phyloP scores from a whole-genome alignment of 1,284 basidiomycete species.

The Tremellales sp. region DNA sequence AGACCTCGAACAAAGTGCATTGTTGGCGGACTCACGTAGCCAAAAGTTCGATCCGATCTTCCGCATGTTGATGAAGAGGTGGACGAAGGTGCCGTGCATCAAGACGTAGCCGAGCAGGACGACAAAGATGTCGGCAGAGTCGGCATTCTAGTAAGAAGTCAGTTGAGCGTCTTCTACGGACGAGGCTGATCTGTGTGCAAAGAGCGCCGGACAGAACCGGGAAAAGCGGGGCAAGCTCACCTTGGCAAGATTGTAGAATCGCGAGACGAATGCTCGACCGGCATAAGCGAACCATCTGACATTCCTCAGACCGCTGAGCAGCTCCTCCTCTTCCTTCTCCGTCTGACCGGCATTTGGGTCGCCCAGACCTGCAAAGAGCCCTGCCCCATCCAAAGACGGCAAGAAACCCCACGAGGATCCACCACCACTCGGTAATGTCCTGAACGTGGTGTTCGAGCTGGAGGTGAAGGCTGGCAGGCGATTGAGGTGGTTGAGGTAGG shows the following conservation, averaged over 20 bases:
- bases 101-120: slow-evolving; percentile 92
- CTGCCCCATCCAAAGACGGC: slow-evolving; percentile 35
- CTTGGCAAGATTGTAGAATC: slow-evolving; percentile 84
- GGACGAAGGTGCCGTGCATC: slow-evolving; percentile 94
- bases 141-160: slow-evolving; percentile 63
- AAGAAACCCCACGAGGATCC: slow-evolving; percentile 37
- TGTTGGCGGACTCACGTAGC: slow-evolving; percentile 54
- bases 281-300: slow-evolving; percentile 85
- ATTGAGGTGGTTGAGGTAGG: slow-evolving; percentile 51
- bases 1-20: slow-evolving; percentile 1
- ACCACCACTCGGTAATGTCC: slow-evolving; percentile 17
- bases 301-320: slow-evolving; percentile 64
- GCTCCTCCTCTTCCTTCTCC: slow-evolving; percentile 48
- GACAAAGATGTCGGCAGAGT: slow-evolving; percentile 91
- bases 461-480: slow-evolving; percentile 49
- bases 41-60: slow-evolving; percentile 84
- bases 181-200: slow-evolving; percentile 10
- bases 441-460: slow-evolving; percentile 33
- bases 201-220: not conserved
- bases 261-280: slow-evolving; percentile 66
- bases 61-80: slow-evolving; percentile 79
- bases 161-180: slow-evolving; percentile 1
- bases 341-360: slow-evolving; percentile 14
- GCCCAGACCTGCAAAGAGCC: slow-evolving; percentile 33
- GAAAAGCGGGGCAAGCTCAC: slow-evolving; percentile 47